Evolutionary conservation across 495 filamentous ascomycete species (phyloP).

Genomic region (Aspergillus sclerotiicarbonarius): DNA sequence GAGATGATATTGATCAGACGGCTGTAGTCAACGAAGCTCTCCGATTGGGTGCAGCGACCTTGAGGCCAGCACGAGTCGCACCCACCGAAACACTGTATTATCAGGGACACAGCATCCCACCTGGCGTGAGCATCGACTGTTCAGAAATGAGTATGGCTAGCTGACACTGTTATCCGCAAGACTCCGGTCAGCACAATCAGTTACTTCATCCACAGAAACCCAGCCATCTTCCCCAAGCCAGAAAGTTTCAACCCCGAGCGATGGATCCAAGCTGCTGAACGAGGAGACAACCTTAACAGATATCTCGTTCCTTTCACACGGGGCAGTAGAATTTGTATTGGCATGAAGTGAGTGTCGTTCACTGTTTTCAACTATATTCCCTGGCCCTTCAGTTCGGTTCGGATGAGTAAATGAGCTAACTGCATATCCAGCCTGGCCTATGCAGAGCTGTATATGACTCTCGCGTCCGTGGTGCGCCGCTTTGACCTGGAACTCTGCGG

Average conservation of each 20-base stretch:
- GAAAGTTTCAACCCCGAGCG: constrained; percentile 42
- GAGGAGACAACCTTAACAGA: constrained; percentile 15
- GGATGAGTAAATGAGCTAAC: background rate
- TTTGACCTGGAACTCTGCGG: constrained; percentile 29
- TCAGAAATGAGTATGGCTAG: constrained; percentile 11
- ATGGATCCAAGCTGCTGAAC: constrained; percentile 33
- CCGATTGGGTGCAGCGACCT: constrained; percentile 33
- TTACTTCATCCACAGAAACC: constrained; percentile 39
- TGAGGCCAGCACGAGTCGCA: constrained; percentile 33
- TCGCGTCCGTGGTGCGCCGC: constrained; percentile 18
- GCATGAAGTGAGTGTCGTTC: constrained; percentile 28
- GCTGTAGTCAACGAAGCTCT: constrained; percentile 37
- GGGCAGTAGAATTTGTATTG: constrained; percentile 38
- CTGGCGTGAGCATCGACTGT: constrained; percentile 13
- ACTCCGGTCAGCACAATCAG: constrained; percentile 42
- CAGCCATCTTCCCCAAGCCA: constrained; percentile 38
- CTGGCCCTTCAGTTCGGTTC: background rate
- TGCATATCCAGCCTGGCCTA: constrained; percentile 20
- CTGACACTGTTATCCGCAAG: constrained; percentile 18
- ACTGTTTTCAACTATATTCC: background rate
- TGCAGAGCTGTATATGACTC: constrained; percentile 22
- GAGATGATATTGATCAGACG: background rate
- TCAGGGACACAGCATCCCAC: constrained; percentile 24
- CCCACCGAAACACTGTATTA: constrained; percentile 35
- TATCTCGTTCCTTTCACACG: constrained; percentile 36